Evolutionary conservation across 169 alveolate genomes (phyloP), one percentile per base, ranked within the genome.

Genomic region (Eimeria maxima): DNA sequence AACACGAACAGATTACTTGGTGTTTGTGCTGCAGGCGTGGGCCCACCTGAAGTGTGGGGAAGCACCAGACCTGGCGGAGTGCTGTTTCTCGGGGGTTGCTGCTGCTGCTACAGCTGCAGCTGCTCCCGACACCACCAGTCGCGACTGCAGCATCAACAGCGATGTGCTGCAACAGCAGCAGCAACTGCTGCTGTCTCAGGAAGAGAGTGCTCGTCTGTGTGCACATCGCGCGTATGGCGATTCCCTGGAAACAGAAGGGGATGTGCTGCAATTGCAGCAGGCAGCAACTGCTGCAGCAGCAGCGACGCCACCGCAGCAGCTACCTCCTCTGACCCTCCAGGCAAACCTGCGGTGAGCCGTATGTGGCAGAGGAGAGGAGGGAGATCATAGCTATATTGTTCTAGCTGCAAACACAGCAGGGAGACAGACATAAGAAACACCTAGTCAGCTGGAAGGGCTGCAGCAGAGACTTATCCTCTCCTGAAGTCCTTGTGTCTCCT

Each of bases 1-100:
- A 87, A 55, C 87, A 57, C 45, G 69, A 42, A 42, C 18, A 4
- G 67, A 8, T 16, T 53, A n/a, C 1, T 53, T 33, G 29, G 47
- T n/a, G 47, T 29, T 11, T 76, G 13, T 42, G 83, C 88, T 50
- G 63, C 80, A 94, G 96, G 96, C 96, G 24, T 94, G 96, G 96
- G 88, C 90, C 20, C 94, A 71, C 78, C n/a, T 94, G 69, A 29
- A 29, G 13, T 87, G 60, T 50, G 95, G 96, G 18, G 96, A 94
- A 42, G 94, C 84, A 22, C 93, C 80, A 33, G 96, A 94, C 44
- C 96, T 94, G 18, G 84, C 87, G 47, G 89, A 83, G 45, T 83
- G 91, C 91, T 81, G 90, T 47, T 81, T 81, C 47, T 81, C 73
- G 47, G 71, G 90, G 11, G 29, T 47, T 18, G 44, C 67, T 38